phyloP scores from a whole-genome alignment of 768 basidiomycete species.

The Crucibulum laeve region DNA sequence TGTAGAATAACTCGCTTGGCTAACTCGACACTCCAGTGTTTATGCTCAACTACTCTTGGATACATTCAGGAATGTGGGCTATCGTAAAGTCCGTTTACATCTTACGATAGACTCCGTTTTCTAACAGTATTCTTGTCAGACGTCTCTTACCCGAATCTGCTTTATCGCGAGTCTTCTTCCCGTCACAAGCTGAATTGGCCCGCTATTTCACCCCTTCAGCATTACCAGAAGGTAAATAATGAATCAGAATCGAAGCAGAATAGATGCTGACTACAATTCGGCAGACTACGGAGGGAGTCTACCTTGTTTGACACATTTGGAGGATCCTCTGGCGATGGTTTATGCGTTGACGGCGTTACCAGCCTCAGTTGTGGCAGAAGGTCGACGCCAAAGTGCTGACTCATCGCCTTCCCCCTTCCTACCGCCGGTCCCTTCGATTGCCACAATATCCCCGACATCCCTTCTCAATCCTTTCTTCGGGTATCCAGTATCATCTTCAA shows the following conservation, averaged over 20 bases:
- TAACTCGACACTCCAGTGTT: constrained; percentile 42
- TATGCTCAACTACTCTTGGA: constrained; percentile 71
- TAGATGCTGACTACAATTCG: constrained; percentile 14
- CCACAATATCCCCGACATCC: constrained; percentile 51
- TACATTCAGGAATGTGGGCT: constrained; percentile 65
- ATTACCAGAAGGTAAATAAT: constrained; percentile 53
- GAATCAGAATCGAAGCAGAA: constrained; percentile 6
- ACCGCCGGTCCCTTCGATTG: constrained; percentile 15
- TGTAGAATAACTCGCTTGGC: neutral
- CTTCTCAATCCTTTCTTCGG: constrained; percentile 71
- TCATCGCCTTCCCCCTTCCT: constrained; percentile 6
- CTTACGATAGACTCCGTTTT: constrained; percentile 2
- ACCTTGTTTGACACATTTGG: constrained; percentile 43
- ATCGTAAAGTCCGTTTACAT: constrained; percentile 50
- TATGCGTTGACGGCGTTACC: constrained; percentile 4
- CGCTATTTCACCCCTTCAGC: constrained; percentile 45
- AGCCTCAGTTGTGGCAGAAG: constrained; percentile 5
- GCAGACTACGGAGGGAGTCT: constrained; percentile 69
- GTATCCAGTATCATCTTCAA: constrained; percentile 46
- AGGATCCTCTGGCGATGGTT: constrained; percentile 38
- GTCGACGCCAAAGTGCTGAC: constrained; percentile 2
- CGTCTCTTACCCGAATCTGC: constrained; percentile 58
- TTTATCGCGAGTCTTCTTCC: constrained; percentile 64
- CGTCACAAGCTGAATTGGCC: constrained; percentile 49
- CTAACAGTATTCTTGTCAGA: constrained; percentile 28